phyloP scores from a whole-genome alignment of 2,329 filamentous ascomycete genomes.

The Xylaria sp. region DNA sequence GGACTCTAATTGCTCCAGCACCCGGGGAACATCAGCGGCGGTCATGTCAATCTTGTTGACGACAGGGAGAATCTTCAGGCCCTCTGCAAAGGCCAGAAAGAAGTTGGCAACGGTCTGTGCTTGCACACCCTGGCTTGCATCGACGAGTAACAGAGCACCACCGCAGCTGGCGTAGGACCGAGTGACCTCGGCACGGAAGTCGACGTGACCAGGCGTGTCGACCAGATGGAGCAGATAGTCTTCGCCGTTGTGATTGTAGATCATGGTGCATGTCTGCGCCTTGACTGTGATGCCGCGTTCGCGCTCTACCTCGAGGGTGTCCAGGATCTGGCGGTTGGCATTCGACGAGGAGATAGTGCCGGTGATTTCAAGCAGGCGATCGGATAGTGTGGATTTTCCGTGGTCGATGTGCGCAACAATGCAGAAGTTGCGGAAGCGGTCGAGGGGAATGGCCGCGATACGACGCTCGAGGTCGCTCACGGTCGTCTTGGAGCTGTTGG shows the following conservation, averaged over 20 bases:
- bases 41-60: slow-evolving; percentile 97
- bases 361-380: slow-evolving; percentile 91
- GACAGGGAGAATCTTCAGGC: slow-evolving; percentile 85
- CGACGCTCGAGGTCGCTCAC: slow-evolving; percentile 61
- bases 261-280: slow-evolving; percentile 97
- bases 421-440: slow-evolving; percentile 92
- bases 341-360: slow-evolving; percentile 86
- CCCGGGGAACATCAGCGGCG: slow-evolving; percentile 85
- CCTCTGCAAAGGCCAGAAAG: slow-evolving; percentile 94
- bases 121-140: slow-evolving; percentile 96
- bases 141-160: slow-evolving; percentile 89
- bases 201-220: slow-evolving; percentile 96
- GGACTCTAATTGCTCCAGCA: slow-evolving; percentile 84
- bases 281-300: slow-evolving; percentile 98
- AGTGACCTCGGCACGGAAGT: slow-evolving; percentile 96
- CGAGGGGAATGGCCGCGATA: slow-evolving; percentile 80
- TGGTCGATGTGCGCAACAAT: slow-evolving; percentile 99
- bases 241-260: slow-evolving; percentile 84
- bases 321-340: slow-evolving; percentile 92
- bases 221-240: slow-evolving; percentile 96
- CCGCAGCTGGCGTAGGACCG: slow-evolving; percentile 96
- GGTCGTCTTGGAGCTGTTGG: slow-evolving; percentile 45
- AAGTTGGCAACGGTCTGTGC: slow-evolving; percentile 99
- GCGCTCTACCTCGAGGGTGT: slow-evolving; percentile 96
- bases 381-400: slow-evolving; percentile 95